These are phyloP conservation scores for Talaromyces sp. DNA, from an alignment of 2,329 filamentous ascomycete genomes.

Conservation along the genomic window DNA sequence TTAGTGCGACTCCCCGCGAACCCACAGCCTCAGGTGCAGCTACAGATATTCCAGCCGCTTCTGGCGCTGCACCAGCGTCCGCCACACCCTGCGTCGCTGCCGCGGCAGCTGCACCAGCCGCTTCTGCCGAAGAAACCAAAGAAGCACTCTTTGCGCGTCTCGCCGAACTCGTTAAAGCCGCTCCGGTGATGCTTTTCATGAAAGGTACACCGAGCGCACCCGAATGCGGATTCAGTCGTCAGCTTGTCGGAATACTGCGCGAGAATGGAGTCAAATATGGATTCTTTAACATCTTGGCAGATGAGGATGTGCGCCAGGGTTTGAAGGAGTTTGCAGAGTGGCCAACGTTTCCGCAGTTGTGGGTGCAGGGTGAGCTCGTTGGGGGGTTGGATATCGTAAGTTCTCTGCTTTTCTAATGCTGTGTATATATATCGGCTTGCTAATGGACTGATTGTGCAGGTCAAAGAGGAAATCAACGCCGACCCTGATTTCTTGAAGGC, in stretches of 20 bases:
- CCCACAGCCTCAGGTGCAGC: slow-evolving; percentile 10
- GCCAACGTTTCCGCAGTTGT: slow-evolving; percentile 96
- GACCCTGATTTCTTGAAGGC: slow-evolving; percentile 77
- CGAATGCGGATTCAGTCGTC: slow-evolving; percentile 89
- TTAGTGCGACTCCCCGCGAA: slow-evolving; percentile 38
- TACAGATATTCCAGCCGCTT: slow-evolving; percentile 28
- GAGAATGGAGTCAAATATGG: slow-evolving; percentile 93
- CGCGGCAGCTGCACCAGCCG: slow-evolving; percentile 24
- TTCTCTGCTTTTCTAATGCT: slow-evolving; percentile 29
- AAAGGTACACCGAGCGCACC: slow-evolving; percentile 87
- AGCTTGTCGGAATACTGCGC: slow-evolving; percentile 79
- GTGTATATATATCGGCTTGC: slow-evolving; percentile 8
- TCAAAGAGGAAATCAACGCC: slow-evolving; percentile 88
- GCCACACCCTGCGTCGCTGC: slow-evolving; percentile 24
- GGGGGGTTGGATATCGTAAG: slow-evolving; percentile 94
- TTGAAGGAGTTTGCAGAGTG: slow-evolving; percentile 97
- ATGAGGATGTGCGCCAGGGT: slow-evolving; percentile 94
- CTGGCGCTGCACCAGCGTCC: slow-evolving; percentile 26
- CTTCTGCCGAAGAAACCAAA: slow-evolving; percentile 59
- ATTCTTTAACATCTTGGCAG: slow-evolving; percentile 98
- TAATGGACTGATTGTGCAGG: slow-evolving; percentile 49
- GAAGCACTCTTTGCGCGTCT: slow-evolving; percentile 82
- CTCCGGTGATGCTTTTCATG: slow-evolving; percentile 98
- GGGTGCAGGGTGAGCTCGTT: slow-evolving; percentile 84
- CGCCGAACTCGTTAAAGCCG: slow-evolving; percentile 83